Conservation (phyloP, 1,284 basidiomycete species). For the Tylopilus orsonianus region DNA sequence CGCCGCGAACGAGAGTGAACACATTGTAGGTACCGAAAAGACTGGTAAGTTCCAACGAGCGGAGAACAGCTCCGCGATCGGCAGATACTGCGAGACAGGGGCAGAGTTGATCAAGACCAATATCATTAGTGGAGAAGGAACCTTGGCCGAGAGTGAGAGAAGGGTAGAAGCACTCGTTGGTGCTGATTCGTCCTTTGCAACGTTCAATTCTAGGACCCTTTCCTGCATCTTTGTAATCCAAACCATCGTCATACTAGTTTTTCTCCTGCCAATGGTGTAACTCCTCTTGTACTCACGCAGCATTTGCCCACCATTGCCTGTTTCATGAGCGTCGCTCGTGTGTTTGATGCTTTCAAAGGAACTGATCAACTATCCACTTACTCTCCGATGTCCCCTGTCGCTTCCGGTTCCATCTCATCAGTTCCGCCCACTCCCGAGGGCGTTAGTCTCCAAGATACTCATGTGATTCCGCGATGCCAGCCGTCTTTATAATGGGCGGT, state of each 20-base stretch:
- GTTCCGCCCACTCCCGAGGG: slow-evolving; percentile 50
- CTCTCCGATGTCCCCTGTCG: slow-evolving; percentile 39
- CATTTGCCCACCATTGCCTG: too few relatives aligned
- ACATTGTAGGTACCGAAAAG: slow-evolving; percentile 92
- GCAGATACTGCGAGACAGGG: slow-evolving; percentile 80
- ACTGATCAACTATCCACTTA: slow-evolving; percentile 48
- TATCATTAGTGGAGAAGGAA: slow-evolving; percentile 41
- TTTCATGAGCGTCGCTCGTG: slow-evolving; percentile 42
- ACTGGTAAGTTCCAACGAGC: slow-evolving; percentile 83
- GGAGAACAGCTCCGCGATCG: slow-evolving; percentile 82
- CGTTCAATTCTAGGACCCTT: slow-evolving; percentile 45
- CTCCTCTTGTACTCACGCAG: slow-evolving; percentile 79
- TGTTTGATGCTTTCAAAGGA: slow-evolving; percentile 70
- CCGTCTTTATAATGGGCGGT: slow-evolving; percentile 67
- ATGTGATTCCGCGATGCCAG: slow-evolving; percentile 62
- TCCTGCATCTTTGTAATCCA: slow-evolving; percentile 86
- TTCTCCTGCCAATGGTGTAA: slow-evolving; percentile 83
- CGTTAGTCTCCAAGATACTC: slow-evolving; percentile 48
- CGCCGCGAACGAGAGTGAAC: slow-evolving; percentile 86
- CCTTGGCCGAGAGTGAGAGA: slow-evolving; percentile 18
- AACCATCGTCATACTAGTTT: slow-evolving; percentile 84
- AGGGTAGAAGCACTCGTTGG: too few relatives aligned
- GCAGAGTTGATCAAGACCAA: slow-evolving; percentile 83
- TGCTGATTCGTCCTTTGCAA: slow-evolving; percentile 12
- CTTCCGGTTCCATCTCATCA: slow-evolving; percentile 43